Base-by-base conservation (phyloP, 192 early-diverging fungal species). In the Globomyces pollinis-pini region DNA sequence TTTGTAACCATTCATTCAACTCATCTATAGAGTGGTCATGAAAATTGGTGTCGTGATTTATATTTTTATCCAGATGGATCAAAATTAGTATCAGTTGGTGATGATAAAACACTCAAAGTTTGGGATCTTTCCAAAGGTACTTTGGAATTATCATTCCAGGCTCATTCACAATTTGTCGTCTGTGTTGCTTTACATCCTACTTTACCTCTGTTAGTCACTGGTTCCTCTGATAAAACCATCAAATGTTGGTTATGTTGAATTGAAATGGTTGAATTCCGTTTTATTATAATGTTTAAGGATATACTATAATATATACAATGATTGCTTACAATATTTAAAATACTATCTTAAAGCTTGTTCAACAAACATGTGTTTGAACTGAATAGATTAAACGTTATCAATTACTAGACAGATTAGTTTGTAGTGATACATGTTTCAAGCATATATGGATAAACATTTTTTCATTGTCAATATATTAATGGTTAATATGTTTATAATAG, bases 11-110 rank as follows among this genome's bases (percentile, higher is more conserved):
- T 13, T 2, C 29, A 15, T 26, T 8, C 1, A 57, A n/a, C 26
- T 54, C 38, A 28, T 16, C 51, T 18, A 5, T 54, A 88, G 86
- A 68, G 78, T 26, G 91, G 93, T 9, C 93, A 95, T 62, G 91
- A 95, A 44, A 93, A 91, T 64, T 95, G 93, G 93, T 81, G 95
- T 9, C 85, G 93, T 34, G 88, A 85, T 33, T 66, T 96, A 36
- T 79, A 80, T 0, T 84, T 93, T 61, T 88, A 91, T 45, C 87
- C 93, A 0, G 84, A 76, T 39, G 92, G 89, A 32, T 90, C 89
- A 58, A 86, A 75, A 56, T 65, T 98, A 2, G 59, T 95, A 7
- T 85, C 84, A 28, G 88, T 86, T 1, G 87, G 88, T 0, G 94
- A 98, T 61, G 94, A 98, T 69, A 94, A 93, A 62, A 85, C 90